Base-by-base conservation (phyloP, 2,329 filamentous ascomycete species). In the Chaetothyriales sp. region DNA sequence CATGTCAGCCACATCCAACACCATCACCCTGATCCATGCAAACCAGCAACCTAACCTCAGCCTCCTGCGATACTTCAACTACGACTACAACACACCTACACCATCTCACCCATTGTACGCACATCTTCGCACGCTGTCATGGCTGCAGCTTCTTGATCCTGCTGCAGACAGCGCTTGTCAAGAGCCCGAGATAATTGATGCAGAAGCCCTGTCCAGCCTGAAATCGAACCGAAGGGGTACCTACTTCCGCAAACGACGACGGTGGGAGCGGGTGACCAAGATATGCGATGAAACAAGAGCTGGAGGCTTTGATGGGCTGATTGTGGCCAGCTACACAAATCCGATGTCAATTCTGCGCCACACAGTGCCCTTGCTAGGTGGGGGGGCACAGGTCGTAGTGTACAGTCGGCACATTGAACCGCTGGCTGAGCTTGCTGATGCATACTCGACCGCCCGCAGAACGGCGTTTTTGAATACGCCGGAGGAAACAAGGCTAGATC, bases 1-100 rank as follows among this genome's bases (percentile, higher is more conserved):
- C 10, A 57, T 55, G 57, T 86, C 77, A 62, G 80, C 80, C 25
- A 72, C 68, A 48, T 80, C 76, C 55, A 95, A 87, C 68, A 90
- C 82, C 53, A 79, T 86, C 56, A 94, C 88, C 1, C 66, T 94
- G 48, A 68, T 95, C 32, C 88, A 95, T 66, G 70, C 82, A 48
- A 87, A 89, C 65, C 78, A 83, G 26, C 88, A 95, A 66, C 85
- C 88, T 1, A 96, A 95, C 64, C 78, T 96, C 52, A 82, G 82
- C 18, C 77, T 92, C 47, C 76, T 98, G 18, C 86, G 86, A 64
- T 93, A 95, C 72, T 96, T 94, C 69, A 80, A 80, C 65, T 96
- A 82, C 69, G 87, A 94, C 67, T 71, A 76, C 58, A 76, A 77
- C 52, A 79, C 79, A 55, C 79, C 73, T 49, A 72, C 76, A 12